Conservation (phyloP, 108 stramenopile species). For the Nitzschia sp. region DNA sequence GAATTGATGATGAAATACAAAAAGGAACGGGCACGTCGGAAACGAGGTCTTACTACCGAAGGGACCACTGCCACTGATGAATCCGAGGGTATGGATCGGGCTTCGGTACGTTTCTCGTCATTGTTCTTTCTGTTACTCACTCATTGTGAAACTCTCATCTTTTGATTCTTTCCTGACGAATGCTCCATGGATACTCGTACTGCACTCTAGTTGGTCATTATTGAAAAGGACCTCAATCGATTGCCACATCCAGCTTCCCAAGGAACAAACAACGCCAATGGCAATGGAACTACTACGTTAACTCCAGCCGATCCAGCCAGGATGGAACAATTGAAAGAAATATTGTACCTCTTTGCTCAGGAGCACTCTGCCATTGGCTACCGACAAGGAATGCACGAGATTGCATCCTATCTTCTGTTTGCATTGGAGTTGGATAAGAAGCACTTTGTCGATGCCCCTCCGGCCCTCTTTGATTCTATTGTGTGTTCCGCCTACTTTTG, state of each 20-base stretch:
- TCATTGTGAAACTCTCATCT: too few relatives aligned
- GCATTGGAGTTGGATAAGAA: conserved; percentile 66
- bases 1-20: conserved; percentile 55
- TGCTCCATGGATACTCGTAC: background rate
- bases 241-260: conserved; percentile 59
- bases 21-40: conserved; percentile 47
- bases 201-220: conserved; percentile 50
- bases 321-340: conserved; percentile 34
- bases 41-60: conserved; percentile 35
- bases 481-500: conserved; percentile 42
- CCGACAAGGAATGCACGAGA: conserved; percentile 89
- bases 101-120: conserved; percentile 27
- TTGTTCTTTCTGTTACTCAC: too few relatives aligned
- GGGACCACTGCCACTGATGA: conserved; percentile 23
- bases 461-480: conserved; percentile 42
- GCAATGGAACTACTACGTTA: conserved; percentile 47
- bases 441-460: conserved; percentile 21
- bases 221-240: conserved; percentile 84
- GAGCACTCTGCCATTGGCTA: conserved; percentile 70
- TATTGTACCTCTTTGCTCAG: conserved; percentile 44
- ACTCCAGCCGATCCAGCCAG: conserved; percentile 28
- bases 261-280: conserved; percentile 31
- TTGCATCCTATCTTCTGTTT: conserved; percentile 64
- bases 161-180: background rate
- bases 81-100: conserved; percentile 39